Conservation (phyloP, 1,284 basidiomycete species). For the Austroboletus niveus region DNA sequence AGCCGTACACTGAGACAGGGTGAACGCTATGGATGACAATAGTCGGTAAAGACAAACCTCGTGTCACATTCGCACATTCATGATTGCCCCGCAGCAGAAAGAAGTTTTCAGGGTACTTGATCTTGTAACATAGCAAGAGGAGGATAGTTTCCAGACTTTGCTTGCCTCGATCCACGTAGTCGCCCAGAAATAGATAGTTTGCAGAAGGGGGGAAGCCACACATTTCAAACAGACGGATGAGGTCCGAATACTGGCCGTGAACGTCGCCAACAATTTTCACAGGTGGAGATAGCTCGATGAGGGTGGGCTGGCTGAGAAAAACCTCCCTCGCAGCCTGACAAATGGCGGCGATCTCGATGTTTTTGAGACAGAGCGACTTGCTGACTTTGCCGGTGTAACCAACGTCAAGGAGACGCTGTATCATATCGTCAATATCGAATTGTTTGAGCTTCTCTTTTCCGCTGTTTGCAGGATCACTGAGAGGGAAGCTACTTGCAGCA, state of each 20-base stretch:
- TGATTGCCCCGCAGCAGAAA: constrained; percentile 98
- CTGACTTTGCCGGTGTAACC: constrained; percentile 98
- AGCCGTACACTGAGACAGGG: constrained; percentile 81
- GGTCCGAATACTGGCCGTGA: constrained; percentile 97
- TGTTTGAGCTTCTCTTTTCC: constrained; percentile 60
- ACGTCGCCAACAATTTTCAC: constrained; percentile 99
- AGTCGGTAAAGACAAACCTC: constrained; percentile 59
- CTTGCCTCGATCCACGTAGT: constrained; percentile 99
- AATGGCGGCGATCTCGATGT: constrained; percentile 92
- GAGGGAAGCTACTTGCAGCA: constrained; percentile 38
- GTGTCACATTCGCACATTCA: constrained; percentile 98
- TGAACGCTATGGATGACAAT: constrained; percentile 15
- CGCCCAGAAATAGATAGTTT: constrained; percentile 98
- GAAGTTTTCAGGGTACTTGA: constrained; percentile 99
- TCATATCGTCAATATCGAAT: constrained; percentile 99
- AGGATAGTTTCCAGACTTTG: constrained; percentile 98
- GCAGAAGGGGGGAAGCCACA: constrained; percentile 97
- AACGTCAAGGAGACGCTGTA: constrained; percentile 92
- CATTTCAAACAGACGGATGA: constrained; percentile 99
- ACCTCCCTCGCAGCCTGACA: constrained; percentile 98
- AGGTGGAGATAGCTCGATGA: constrained; percentile 96
- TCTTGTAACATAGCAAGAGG: constrained; percentile 96
- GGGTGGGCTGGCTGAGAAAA: constrained; percentile 94
- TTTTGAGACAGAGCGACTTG: constrained; percentile 96
- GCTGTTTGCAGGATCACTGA: constrained; percentile 42